Percentiles rank a stretch among this genome's conserved stretches.
phyloP scores from a whole-genome alignment of 148 eudicot genomes.

The Polygonum aviculare region DNA sequence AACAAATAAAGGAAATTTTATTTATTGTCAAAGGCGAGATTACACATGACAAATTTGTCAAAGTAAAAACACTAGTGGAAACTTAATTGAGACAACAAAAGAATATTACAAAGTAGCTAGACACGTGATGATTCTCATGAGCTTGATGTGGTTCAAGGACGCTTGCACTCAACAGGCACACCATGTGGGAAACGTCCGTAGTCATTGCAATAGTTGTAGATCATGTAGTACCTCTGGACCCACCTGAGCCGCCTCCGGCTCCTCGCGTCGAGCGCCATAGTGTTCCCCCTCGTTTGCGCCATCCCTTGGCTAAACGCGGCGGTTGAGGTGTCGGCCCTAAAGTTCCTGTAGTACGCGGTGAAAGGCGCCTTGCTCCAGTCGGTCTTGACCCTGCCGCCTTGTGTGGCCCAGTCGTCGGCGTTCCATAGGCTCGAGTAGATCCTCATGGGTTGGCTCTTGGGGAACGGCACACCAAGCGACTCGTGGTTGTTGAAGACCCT shows the following conservation, averaged over 20 bases:
- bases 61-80: background rate
- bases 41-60: background rate
- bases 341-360: conserved; percentile 40
- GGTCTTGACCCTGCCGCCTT: conserved; percentile 51
- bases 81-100: background rate
- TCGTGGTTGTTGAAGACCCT: conserved; percentile 57
- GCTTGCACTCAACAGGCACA: conserved; percentile 39
- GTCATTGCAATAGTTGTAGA: conserved; percentile 49
- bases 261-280: conserved; percentile 22
- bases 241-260: conserved; percentile 31
- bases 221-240: conserved; percentile 40
- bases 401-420: conserved; percentile 66
- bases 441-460: conserved; percentile 55
- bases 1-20: background rate
- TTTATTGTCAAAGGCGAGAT: background rate
- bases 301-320: conserved; percentile 13
- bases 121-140: too few species aligned
- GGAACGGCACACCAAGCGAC: conserved; percentile 45
- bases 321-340: conserved; percentile 29
- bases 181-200: conserved; percentile 30
- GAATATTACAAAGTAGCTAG: background rate
- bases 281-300: conserved; percentile 15
- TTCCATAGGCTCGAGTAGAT: conserved; percentile 64
- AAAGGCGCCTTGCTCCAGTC: conserved; percentile 60
- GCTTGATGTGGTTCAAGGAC: conserved; percentile 10